Evolutionary conservation across 345 rosid species (phyloP).

Genomic region (Barbarea vulgaris): DNA sequence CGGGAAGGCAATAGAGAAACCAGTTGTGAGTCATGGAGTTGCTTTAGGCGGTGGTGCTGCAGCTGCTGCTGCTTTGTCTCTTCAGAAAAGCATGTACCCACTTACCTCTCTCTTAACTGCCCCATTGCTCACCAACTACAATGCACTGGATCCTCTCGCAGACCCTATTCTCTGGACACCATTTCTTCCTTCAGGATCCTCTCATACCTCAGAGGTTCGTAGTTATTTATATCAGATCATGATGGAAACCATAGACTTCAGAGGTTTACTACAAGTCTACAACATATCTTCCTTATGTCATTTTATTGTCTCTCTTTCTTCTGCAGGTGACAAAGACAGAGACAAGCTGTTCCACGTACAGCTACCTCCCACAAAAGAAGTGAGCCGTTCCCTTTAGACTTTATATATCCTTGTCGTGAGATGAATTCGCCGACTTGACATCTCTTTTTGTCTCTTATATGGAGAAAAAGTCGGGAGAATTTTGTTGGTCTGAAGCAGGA

Average conservation of each 20-base stretch:
- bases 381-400: slow-evolving; percentile 15
- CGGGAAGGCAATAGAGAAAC: slow-evolving; percentile 79
- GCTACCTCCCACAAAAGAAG: slow-evolving; percentile 38
- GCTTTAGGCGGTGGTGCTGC: slow-evolving; percentile 58
- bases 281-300: background rate
- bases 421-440: slow-evolving; percentile 31
- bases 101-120: slow-evolving; percentile 80
- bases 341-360: slow-evolving; percentile 42
- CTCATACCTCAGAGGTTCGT: slow-evolving; percentile 75
- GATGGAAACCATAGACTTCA: background rate
- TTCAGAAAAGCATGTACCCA: slow-evolving; percentile 77
- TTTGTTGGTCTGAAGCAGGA: slow-evolving; percentile 28
- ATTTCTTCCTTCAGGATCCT: slow-evolving; percentile 70
- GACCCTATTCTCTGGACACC: slow-evolving; percentile 91
- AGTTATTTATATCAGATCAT: background rate
- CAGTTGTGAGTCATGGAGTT: slow-evolving; percentile 55
- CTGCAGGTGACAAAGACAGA: slow-evolving; percentile 43
- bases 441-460: background rate
- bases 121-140: slow-evolving; percentile 85
- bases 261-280: background rate
- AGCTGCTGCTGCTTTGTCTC: slow-evolving; percentile 51
- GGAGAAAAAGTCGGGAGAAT: slow-evolving; percentile 5
- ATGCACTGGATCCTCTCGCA: slow-evolving; percentile 63
- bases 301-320: background rate
- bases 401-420: slow-evolving; percentile 16